These are phyloP conservation scores for Vitis rupestris DNA, from an alignment of 164 flowering plant genomes.

Conservation along the genomic window DNA sequence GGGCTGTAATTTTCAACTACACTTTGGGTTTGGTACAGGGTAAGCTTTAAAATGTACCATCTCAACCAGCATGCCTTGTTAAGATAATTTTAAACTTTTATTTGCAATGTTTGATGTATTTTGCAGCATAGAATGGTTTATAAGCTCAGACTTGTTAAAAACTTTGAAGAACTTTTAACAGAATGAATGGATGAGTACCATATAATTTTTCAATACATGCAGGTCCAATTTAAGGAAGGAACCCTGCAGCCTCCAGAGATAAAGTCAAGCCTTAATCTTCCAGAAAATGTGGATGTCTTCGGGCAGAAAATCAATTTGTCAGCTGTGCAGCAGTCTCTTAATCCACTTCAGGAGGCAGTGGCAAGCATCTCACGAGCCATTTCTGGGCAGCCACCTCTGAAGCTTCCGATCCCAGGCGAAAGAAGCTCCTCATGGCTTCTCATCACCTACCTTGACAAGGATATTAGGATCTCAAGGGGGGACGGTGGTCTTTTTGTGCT, in stretches of 20 bases:
- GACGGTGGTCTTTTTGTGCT: constrained; percentile 98
- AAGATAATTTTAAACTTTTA: too few relatives aligned
- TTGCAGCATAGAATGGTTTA: too few relatives aligned
- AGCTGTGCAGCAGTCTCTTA: constrained; percentile 62
- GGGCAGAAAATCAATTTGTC: constrained; percentile 71
- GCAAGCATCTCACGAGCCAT: constrained; percentile 58
- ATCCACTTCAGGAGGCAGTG: constrained; percentile 62
- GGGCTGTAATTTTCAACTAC: too few relatives aligned
- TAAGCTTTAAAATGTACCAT: too few relatives aligned
- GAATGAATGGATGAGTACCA: too few relatives aligned
- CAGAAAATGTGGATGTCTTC: constrained; percentile 62
- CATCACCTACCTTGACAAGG: constrained; percentile 79
- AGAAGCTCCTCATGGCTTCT: constrained; percentile 78
- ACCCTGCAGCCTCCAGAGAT: constrained; percentile 80
- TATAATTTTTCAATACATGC: constrained; percentile 13
- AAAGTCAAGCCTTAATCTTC: constrained; percentile 64
- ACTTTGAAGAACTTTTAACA: too few relatives aligned
- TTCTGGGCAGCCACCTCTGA: constrained; percentile 85
- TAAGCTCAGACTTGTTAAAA: too few relatives aligned
- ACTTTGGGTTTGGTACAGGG: too few relatives aligned
- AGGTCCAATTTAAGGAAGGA: constrained; percentile 93
- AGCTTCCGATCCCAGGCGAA: constrained; percentile 75
- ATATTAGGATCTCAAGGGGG: constrained; percentile 86
- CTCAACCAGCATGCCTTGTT: too few relatives aligned
- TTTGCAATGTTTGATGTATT: too few relatives aligned